These are phyloP conservation scores for Boeremia exigua DNA, from an alignment of 2,329 filamentous ascomycete genomes.

Conservation along the genomic window DNA sequence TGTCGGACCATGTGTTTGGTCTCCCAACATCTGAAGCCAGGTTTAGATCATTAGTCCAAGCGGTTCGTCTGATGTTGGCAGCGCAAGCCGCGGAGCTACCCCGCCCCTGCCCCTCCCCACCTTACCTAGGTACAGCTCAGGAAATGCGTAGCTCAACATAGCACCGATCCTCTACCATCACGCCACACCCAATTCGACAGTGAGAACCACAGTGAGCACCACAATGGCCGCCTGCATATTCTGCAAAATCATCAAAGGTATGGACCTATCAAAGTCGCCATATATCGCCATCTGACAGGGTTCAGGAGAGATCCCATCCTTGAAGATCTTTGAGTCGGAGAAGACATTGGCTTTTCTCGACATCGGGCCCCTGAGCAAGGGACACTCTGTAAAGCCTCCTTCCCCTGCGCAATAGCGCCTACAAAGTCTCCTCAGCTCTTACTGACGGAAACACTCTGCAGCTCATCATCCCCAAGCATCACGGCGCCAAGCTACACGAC, in stretches of 20 bases:
- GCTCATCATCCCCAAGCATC: slow-evolving; percentile 96
- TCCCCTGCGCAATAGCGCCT: too few relatives aligned
- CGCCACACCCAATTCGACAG: slow-evolving; percentile 25
- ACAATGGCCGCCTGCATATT: slow-evolving; percentile 82
- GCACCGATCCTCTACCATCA: slow-evolving; percentile 26
- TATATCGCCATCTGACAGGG: slow-evolving; percentile 10
- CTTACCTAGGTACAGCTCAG: slow-evolving; percentile 13
- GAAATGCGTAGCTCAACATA: slow-evolving; percentile 10
- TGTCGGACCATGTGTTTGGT: not conserved
- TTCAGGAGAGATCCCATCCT: slow-evolving; percentile 90
- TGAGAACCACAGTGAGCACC: slow-evolving; percentile 43
- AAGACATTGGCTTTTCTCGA: slow-evolving; percentile 96
- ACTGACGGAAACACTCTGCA: slow-evolving; percentile 45
- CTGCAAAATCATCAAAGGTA: slow-evolving; percentile 97
- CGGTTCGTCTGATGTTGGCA: not conserved
- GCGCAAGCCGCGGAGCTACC: slow-evolving; percentile 20
- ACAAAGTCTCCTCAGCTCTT: not conserved
- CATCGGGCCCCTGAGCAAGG: slow-evolving; percentile 85
- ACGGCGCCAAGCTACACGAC: slow-evolving; percentile 89
- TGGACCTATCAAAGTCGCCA: not conserved
- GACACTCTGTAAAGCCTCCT: slow-evolving; percentile 76
- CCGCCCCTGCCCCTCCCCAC: slow-evolving; percentile 24
- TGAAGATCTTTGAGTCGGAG: slow-evolving; percentile 95
- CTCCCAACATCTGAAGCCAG: too few relatives aligned
- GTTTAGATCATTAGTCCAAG: not conserved